Percentiles rank a stretch among this genome's conserved stretches.
phyloP scores from a whole-genome alignment of 2,329 filamentous ascomycete genomes.

The Pseudogymnoascus sp. region DNA sequence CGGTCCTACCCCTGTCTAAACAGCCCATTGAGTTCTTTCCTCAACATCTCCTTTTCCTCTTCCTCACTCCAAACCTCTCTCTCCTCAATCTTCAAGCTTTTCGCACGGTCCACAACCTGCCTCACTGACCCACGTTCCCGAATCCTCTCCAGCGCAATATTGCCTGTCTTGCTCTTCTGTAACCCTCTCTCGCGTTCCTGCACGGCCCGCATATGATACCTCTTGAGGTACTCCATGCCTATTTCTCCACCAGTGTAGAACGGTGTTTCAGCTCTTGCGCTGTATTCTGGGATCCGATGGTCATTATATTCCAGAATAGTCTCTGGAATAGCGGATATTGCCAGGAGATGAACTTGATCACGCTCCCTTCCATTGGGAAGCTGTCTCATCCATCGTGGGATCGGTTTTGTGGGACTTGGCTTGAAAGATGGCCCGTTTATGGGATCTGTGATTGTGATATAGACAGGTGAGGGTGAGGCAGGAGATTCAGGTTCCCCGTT shows the following conservation, averaged over 20 bases:
- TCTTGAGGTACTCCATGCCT: not conserved
- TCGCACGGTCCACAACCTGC: not conserved
- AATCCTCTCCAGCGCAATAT: not conserved
- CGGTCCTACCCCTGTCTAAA: not conserved
- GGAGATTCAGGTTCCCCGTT: not conserved
- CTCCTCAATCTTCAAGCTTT: not conserved
- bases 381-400: conserved; percentile 35
- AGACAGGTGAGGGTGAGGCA: conserved; percentile 30
- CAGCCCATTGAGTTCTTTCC: not conserved
- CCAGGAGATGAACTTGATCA: not conserved
- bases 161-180: not conserved
- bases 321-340: not conserved
- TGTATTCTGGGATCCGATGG: not conserved
- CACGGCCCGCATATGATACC: not conserved
- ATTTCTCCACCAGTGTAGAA: not conserved
- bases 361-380: conserved; percentile 17
- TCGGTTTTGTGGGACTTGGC: conserved; percentile 43
- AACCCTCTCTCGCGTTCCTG: not conserved
- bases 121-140: not conserved
- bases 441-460: conserved; percentile 45
- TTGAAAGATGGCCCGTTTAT: conserved; percentile 40
- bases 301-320: not conserved
- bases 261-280: not conserved
- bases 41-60: not conserved
- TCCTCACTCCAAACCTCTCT: not conserved